Base-by-base conservation (phyloP, 306 rosid genomes). In the Dryas drummondii region DNA sequence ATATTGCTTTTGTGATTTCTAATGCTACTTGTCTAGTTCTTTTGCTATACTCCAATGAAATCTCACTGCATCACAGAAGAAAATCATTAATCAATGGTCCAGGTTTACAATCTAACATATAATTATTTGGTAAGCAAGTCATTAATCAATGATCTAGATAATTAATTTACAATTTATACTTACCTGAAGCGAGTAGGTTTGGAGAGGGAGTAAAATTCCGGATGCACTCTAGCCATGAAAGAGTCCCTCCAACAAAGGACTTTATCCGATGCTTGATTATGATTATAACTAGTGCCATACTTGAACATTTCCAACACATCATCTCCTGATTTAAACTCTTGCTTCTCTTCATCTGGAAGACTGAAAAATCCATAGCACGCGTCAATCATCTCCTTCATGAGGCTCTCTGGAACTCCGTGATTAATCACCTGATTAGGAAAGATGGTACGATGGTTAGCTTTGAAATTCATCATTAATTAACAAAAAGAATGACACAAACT, bases 201-300 rank as follows among this genome's bases (percentile, higher is more conserved):
- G 78, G 69, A 16, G 22, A 86, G 91, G 42, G 85, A 84, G 45
- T 80, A 68, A 71, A 85, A 85, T 6, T 78, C 37, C 1, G 87
- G 91, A 27, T 44, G 63, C 6, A 84, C 59, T 11, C 70, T 40
- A 32, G 57, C 78, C 91, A 82, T 32, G 37, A 32, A 32, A 32
- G 41, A 60, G 85, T 32, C 37, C 37, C 37, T 32, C 37, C 37
- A 32, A 32, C 37, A 32, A 62, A 80, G 82, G 70, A 85, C 81
- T 16, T 76, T 51, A 27, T 87, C 91, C 6, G 48, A 50, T 40
- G 68, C 46, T 32, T 32, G 37, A 32, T 32, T 32, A 17, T 78
- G 82, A 63, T 57, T 51, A 60, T 80, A 76, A 80, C 89, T 87
- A 10, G 91, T 87, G n/a, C 88, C 91, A 6, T 57, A 52, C 56